Percentiles rank a stretch among this genome's conserved stretches.
These are phyloP conservation scores for Fusarium sp. DNA, from an alignment of 2,329 filamentous ascomycete species.

Conservation along the genomic window DNA sequence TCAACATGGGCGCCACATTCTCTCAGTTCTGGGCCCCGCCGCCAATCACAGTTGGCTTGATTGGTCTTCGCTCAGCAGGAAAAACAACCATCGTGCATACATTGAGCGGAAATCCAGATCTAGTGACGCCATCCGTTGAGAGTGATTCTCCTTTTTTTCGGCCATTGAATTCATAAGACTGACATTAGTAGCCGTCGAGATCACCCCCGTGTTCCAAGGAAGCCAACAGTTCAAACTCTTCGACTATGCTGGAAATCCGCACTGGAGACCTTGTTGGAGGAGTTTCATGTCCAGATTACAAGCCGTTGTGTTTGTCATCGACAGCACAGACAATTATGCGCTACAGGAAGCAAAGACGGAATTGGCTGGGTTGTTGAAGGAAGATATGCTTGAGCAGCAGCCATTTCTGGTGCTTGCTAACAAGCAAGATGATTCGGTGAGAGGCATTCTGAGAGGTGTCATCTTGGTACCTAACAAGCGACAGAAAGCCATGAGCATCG, in stretches of 20 bases:
- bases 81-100: not conserved
- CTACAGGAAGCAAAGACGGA: not conserved
- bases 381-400: not conserved
- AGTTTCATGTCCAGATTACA: not conserved
- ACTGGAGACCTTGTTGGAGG: constrained; percentile 1
- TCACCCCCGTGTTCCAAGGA: not conserved
- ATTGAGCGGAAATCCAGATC: not conserved
- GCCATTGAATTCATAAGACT: not conserved
- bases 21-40: not conserved
- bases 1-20: not conserved
- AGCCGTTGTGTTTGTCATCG: not conserved
- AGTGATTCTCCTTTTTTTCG: not conserved
- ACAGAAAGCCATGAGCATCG: not conserved
- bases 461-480: not conserved
- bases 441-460: not conserved
- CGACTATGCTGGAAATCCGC: not conserved
- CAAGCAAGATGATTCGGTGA: constrained; percentile 12
- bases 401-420: constrained; percentile 14
- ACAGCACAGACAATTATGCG: not conserved
- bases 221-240: not conserved
- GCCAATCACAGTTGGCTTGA: not conserved
- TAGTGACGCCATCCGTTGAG: rapidly evolving
- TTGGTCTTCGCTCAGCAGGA: not conserved
- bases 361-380: not conserved
- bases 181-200: not conserved